Percentiles rank a stretch among this genome's conserved stretches.
Conservation (phyloP, 2,329 filamentous ascomycete species). For the Xylariaceae sp. region DNA sequence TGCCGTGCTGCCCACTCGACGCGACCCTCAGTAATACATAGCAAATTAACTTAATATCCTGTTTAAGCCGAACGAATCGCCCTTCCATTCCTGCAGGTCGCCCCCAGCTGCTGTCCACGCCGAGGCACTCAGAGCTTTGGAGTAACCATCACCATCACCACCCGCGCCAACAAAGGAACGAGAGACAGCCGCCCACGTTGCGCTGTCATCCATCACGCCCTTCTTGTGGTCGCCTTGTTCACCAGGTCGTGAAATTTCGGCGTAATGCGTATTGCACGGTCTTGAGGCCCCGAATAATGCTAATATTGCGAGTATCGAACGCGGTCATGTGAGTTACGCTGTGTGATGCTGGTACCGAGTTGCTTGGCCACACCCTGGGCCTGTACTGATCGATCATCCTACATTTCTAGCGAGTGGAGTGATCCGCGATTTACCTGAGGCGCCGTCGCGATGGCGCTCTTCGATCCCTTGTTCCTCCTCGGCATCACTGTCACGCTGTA, state of each 20-base stretch:
- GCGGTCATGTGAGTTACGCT: constrained; percentile 23
- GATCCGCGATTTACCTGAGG: constrained; percentile 28
- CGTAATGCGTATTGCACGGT: constrained; percentile 26
- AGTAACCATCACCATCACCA: neutral
- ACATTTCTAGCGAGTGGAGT: constrained; percentile 19
- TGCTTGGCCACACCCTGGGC: neutral
- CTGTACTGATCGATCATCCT: constrained; percentile 11
- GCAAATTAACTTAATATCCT: neutral
- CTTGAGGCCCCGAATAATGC: constrained; percentile 24
- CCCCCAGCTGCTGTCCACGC: neutral
- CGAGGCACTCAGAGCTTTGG: neutral
- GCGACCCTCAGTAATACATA: constrained; percentile 2
- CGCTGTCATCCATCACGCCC: neutral
- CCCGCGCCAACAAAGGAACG: neutral
- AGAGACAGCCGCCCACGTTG: neutral
- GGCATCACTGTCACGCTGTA: constrained; percentile 82
- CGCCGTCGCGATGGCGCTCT: constrained; percentile 52
- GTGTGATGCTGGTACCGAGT: neutral
- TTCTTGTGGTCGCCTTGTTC: constrained; percentile 2
- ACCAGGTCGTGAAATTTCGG: constrained; percentile 12
- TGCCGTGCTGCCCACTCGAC: constrained; percentile 1
- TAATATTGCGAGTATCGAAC: constrained; percentile 21
- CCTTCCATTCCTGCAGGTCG: neutral
- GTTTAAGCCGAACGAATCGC: neutral
- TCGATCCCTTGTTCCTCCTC: constrained; percentile 76